Evolutionary conservation across 2,329 filamentous ascomycete genomes (phyloP), one percentile per base, ranked within the genome.

Genomic region (Hypoxylon sp.): DNA sequence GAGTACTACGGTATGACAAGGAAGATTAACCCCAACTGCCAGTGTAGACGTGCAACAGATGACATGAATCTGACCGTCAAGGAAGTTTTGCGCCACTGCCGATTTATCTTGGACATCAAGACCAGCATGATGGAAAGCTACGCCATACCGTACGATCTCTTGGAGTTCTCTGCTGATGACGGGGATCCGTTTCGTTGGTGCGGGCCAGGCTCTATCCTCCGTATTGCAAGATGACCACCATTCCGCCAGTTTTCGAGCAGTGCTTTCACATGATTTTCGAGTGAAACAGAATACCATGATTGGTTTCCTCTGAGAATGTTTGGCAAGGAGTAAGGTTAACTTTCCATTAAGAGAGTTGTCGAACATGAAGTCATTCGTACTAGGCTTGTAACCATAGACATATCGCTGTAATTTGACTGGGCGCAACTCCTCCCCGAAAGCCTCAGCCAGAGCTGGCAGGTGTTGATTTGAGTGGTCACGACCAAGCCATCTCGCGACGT

Each of bases 11-110:
- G 94, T 87, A 76, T 96, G 91, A 67, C 93, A 94, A 9, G 93
- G 94, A 9, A 97, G 80, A 75, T 97, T 97, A 31, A 97, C 87
- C 0, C 93, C 93, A 11, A 96, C 91, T 0, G 93, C 92, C 17
- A 97, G 82, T 0, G 93, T 97, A 0, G 93, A 94, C 0, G 93
- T 97, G 76, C 92, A 96, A 78, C 94, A 97, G 57, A 97, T 94
- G 33, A 97, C 88, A 70, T 84, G 90, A 64, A 97, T 85, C n/a
- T 93, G 84, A 0, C 92, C 91, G 17, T 87, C 82, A 3, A 94
- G 80, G 72, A 91, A 97, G 0, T 85, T 86, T 48, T 85, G 85
- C 75, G 96, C 92, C 17, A 97, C 83, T 0, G 85, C 82, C 42
- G 83, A 80, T 52, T 92, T 87, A 77, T 97, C 93, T 29, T 84